A percentile compares a stretch with the other conserved stretches of the same genome.
These are phyloP conservation scores for Lodderomyces orthopsilosis DNA, from an alignment of 1,139 yeast species.

Conservation along the genomic window DNA sequence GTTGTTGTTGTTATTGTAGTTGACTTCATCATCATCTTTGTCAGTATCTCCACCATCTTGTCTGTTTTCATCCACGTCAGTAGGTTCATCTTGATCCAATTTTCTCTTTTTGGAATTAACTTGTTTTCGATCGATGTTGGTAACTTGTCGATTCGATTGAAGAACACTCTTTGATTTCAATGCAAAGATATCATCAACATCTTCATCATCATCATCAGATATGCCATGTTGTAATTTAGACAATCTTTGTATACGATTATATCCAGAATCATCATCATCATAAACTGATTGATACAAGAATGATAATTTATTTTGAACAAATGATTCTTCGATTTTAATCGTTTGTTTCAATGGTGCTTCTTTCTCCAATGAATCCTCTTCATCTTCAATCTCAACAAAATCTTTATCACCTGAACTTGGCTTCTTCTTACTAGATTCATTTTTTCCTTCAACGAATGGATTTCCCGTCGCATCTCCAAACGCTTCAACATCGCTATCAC, in stretches of 20 bases:
- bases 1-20: slow-evolving; percentile 39
- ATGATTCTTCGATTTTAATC: slow-evolving; percentile 46
- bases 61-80: slow-evolving; percentile 12
- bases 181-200: slow-evolving; percentile 41
- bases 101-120: slow-evolving; percentile 4
- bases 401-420: neutral
- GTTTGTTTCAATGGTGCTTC: slow-evolving; percentile 20
- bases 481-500: slow-evolving; percentile 12
- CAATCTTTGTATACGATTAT: slow-evolving; percentile 31
- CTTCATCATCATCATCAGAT: slow-evolving; percentile 26
- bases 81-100: slow-evolving; percentile 8
- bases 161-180: slow-evolving; percentile 47
- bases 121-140: neutral
- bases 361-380: slow-evolving; percentile 16
- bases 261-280: slow-evolving; percentile 28
- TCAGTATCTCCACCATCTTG: slow-evolving; percentile 8
- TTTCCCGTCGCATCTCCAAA: slow-evolving; percentile 1
- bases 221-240: slow-evolving; percentile 40
- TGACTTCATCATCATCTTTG: slow-evolving; percentile 22
- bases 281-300: slow-evolving; percentile 48
- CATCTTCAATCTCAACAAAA: slow-evolving; percentile 18
- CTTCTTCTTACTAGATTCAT: slow-evolving; percentile 1
- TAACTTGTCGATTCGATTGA: slow-evolving; percentile 24
- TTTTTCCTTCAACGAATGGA: slow-evolving; percentile 6
- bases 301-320: slow-evolving; percentile 63